Evolutionary conservation across 345 rosid species (phyloP).

Genomic region (Citrus medica): DNA sequence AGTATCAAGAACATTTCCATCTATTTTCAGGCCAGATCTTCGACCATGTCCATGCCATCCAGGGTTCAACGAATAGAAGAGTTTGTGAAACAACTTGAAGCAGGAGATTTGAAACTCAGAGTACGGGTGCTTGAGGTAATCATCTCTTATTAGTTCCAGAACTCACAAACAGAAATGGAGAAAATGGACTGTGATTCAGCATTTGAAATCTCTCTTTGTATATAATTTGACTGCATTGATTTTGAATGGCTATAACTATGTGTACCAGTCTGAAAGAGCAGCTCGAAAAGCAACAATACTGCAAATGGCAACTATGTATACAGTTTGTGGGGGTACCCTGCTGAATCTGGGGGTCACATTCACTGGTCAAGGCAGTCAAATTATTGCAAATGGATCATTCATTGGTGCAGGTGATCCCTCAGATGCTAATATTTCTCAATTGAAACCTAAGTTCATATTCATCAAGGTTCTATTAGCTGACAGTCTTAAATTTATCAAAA

Average conservation of each 20-base stretch:
- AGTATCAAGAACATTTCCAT: conserved; percentile 9
- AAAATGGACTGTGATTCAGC: background rate
- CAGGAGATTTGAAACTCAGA: conserved; percentile 87
- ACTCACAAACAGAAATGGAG: background rate
- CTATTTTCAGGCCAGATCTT: conserved; percentile 67
- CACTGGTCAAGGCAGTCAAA: conserved; percentile 56
- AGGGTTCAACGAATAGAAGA: conserved; percentile 83
- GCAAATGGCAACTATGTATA: conserved; percentile 92
- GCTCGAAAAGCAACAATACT: conserved; percentile 77
- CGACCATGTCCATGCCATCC: conserved; percentile 83
- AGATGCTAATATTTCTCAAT: background rate
- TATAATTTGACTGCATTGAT: background rate
- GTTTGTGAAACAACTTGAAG: conserved; percentile 80
- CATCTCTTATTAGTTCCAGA: background rate
- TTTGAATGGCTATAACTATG: background rate
- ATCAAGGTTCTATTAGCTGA: background rate
- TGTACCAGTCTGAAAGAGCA: conserved; percentile 81
- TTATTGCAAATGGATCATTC: conserved; percentile 74
- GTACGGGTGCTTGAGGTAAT: conserved; percentile 94
- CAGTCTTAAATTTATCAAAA: background rate
- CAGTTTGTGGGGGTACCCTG: conserved; percentile 77
- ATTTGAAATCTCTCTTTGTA: background rate
- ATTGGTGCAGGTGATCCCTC: conserved; percentile 65
- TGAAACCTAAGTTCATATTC: background rate
- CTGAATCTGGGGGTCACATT: conserved; percentile 82